Evolutionary conservation across 768 basidiomycete species (phyloP), one percentile per base, ranked within the genome.

Genomic region (Tricholoma hemisulphureum): DNA sequence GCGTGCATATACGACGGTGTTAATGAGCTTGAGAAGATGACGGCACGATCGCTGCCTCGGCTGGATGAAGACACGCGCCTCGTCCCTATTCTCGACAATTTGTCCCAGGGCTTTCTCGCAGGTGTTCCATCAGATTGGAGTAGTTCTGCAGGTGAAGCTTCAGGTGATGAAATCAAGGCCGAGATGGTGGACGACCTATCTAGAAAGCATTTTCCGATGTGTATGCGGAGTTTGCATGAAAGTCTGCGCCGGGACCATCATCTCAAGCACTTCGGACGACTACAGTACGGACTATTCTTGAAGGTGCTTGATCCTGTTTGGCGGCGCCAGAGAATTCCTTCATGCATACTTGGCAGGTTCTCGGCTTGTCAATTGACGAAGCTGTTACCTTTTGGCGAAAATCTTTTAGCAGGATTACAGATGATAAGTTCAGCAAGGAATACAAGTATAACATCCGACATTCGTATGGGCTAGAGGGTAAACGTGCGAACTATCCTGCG

Each of bases 391-490:
- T 97, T 73, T 99, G 97, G 97, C 80, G 93, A 54, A 91, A 87
- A 68, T 87, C 91, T 23, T 97, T 96, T 69, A 85, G 78, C 60
- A 77, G 74, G 24, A 84, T 93, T 55, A 85, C 88, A 9, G 96
- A 98, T 58, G 94, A 98, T 74, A 89, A 93, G 70, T 99, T 98
- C 75, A 96, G 95, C 78, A 99, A 98, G 69, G 91, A 97, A 69
- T 88, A 98, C 80, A 88, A 86, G 65, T 99, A 99, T 71, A 99
- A 98, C 63, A 95, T 99, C 65, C 87, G 96, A 45, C 97, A 99
- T 70, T 87, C 86, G 4, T 99, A 87, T 66, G 97, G 97, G 34
- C 75, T 97, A 52, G 97, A 98, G 69, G 97, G 97, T 9, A 93
- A 89, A 71, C 84, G 96, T 43, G 91, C 89, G 37, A 98, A 98